Evolutionary conservation across 1,284 basidiomycete species (phyloP), one percentile per base, ranked within the genome.

Genomic region (Stygiomarasmius scandens): DNA sequence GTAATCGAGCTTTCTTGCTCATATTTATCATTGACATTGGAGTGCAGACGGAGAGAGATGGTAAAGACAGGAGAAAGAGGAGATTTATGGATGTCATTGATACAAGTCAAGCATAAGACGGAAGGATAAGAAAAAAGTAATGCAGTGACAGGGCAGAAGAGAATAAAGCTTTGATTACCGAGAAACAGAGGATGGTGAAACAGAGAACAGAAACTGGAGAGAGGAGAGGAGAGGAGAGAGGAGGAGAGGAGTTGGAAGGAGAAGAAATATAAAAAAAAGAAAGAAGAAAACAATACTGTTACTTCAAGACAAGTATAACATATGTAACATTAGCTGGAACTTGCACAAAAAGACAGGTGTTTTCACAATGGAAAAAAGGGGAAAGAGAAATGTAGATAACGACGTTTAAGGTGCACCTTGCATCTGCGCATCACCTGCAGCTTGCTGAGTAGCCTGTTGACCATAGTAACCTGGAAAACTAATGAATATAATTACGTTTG

Each of bases 391-490:
- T 63, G 50, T 55, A 45, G 58, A 66, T 54, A 47, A 52, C 45
- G 52, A 52, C 47, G 10, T 70, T 81, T 75, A 83, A 69, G 80
- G 77, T 67, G 79, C 70, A 50, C 82, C 83, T 72, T 83, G 82
- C 77, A 84, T 84, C 64, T 89, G 83, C 58, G 77, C 70, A 65
- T 86, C 87, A 61, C 78, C 72, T 58, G 77, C 69, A 61, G 80
- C 77, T 59, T 85, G 84, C 67, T 86, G 86, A 62, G 79, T 77
- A 55, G 81, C 78, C 70, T 87, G 86, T 70, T 91, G 90, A 53
- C 84, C 83, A 65, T 92, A 92, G 68, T 92, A 92, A 61, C 89
- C 90, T 92, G 61, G 34, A 58, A 48, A 14, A 43, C 29, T 64
- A 19, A 66, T 67, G 54, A 47, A 25, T 56, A 27, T 16, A 29